Conservation (phyloP, 2,329 filamentous ascomycete species). For the Pseudogymnoascus destructans region DNA sequence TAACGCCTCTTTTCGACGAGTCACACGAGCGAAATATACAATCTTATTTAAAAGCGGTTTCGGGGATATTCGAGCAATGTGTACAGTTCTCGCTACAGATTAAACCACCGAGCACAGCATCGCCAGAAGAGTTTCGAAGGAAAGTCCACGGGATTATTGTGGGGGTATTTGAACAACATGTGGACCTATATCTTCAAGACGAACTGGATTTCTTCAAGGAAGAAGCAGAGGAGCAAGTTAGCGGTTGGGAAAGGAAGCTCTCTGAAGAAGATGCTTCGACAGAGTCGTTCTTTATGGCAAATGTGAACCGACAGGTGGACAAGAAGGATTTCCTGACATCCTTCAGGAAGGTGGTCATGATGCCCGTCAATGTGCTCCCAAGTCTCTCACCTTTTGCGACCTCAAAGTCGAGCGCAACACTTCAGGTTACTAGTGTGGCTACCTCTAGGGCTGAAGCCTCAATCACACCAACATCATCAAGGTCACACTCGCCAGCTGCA, state of each 20-base stretch:
- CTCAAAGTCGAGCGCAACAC: slow-evolving; percentile 23
- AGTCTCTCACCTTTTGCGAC: slow-evolving; percentile 48
- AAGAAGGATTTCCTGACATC: slow-evolving; percentile 94
- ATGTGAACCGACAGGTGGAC: slow-evolving; percentile 83
- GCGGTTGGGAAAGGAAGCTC: slow-evolving; percentile 80
- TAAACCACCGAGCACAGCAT: slow-evolving; percentile 47
- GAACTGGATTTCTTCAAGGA: slow-evolving; percentile 77
- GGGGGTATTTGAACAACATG: slow-evolving; percentile 74
- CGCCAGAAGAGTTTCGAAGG: slow-evolving; percentile 45
- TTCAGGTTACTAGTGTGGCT: slow-evolving; percentile 12
- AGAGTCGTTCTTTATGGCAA: slow-evolving; percentile 93
- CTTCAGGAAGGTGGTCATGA: slow-evolving; percentile 98
- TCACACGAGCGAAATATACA: slow-evolving; percentile 62
- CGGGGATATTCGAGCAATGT: slow-evolving; percentile 77
- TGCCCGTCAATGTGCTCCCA: slow-evolving; percentile 85
- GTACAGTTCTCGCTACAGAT: slow-evolving; percentile 64
- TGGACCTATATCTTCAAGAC: slow-evolving; percentile 87
- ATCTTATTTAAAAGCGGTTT: slow-evolving; percentile 73
- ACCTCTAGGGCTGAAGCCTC: slow-evolving; percentile 15
- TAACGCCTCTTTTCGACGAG: slow-evolving; percentile 77
- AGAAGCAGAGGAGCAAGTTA: slow-evolving; percentile 64
- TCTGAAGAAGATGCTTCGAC: slow-evolving; percentile 80
- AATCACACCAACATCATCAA: slow-evolving; percentile 27
- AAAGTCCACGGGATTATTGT: slow-evolving; percentile 55
- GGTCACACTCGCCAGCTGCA: slow-evolving; percentile 35